Evolutionary conservation across 345 rosid genomes (phyloP).

Genomic region (Brassica rapa): DNA sequence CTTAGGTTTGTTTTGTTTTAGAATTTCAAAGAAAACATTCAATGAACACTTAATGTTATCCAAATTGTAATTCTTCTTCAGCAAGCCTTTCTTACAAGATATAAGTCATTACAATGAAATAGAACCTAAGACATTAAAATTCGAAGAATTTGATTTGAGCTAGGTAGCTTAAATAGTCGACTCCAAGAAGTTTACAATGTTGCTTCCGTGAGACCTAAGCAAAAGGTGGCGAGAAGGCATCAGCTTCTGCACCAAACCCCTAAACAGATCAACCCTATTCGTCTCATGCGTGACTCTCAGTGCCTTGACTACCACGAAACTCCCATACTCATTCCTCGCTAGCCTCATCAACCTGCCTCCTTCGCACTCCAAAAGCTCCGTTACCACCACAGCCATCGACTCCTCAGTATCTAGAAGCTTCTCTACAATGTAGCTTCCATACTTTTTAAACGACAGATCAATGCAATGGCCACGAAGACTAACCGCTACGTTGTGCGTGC

Average conservation of each 20-base stretch:
- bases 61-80: neutral
- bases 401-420: neutral
- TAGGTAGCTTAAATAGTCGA: neutral
- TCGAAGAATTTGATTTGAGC: neutral
- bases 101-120: neutral
- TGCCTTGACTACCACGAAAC: neutral
- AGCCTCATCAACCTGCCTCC: constrained; percentile 1
- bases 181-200: constrained; percentile 1
- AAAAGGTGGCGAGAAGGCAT: neutral
- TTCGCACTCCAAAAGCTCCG: neutral
- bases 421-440: neutral
- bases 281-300: neutral
- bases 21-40: neutral
- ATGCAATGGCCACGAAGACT: neutral
- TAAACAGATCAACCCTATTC: neutral
- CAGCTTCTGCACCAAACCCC: neutral
- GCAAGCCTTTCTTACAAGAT: neutral
- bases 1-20: neutral
- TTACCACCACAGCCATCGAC: neutral
- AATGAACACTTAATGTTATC: neutral
- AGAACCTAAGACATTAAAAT: neutral
- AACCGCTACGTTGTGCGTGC: neutral
- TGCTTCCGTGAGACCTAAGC: neutral
- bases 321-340: constrained; percentile 8
- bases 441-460: constrained; percentile 3